Base-by-base conservation (phyloP, 2,329 filamentous ascomycete genomes). In the Beauveria pseudobassiana region DNA sequence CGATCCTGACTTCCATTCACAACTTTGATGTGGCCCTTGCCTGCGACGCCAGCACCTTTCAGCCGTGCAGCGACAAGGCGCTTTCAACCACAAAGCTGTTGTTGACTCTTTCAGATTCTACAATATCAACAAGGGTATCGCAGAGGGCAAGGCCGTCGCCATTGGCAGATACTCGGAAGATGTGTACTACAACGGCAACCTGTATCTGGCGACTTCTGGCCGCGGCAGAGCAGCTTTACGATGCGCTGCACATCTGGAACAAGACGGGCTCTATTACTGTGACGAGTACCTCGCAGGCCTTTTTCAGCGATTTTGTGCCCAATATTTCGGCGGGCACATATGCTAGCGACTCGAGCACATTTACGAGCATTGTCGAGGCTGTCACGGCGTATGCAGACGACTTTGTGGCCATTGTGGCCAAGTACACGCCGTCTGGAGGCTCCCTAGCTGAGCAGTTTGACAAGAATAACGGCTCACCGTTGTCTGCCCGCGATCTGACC, bases 21-120 rank as follows among this genome's bases (percentile, higher is more conserved):
- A 83, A 80, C 24, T 93, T 91, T 64, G 89, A 93, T 68, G 83
- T 87, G 1, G 74, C 77, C 7, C 82, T 83, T 1, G 80, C 78
- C 34, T 92, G 89, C 67, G 86, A 90, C 67, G 82, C 84, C 53
- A 76, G 78, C 3, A 91, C 89, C 3, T 93, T 93, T 77, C 90
- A 93, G 74, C 90, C 90, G 10, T 93, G 89, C 76, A 89, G 86
- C 30, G 78, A 85, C 64, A 78, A 76, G 61, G 85, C 87, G 2
- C 79, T 95, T 34, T 82, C 22, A 95, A 91, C 70, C 89, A 91
- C 75, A 93, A 93, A 74, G 82, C 80, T 2, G 82, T 90, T 5
- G 85, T 87, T 0, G 88, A 93, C 71, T 87, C 88, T 0, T 93
- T 95, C 80, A 85, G 90, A 24, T 77, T 88, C 62, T 93, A 93